Evolutionary conservation across 306 rosid genomes (phyloP).

Genomic region (Phaseolus lunatus): DNA sequence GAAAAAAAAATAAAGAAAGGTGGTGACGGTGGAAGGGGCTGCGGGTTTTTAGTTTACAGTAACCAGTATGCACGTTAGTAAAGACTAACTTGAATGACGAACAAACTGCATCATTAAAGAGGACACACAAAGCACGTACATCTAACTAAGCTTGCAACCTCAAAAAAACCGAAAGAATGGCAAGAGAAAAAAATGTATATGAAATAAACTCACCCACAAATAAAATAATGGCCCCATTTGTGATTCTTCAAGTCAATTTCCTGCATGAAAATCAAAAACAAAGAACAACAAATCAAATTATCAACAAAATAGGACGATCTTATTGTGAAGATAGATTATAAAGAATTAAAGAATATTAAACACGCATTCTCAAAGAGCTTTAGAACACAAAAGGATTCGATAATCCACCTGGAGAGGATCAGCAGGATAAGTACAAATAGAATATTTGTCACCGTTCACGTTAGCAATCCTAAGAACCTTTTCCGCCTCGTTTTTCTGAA

Average conservation of each 20-base stretch:
- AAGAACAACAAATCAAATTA: neutral
- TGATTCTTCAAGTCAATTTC: conserved; percentile 90
- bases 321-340: no score
- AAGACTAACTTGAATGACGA: no score
- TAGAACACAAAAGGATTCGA: neutral
- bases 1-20: no score
- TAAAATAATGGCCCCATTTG: conserved; percentile 97
- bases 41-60: no score
- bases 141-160: no score
- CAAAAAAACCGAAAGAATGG: neutral
- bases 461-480: conserved; percentile 75
- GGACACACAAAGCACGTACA: no score
- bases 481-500: conserved; percentile 60
- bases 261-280: conserved; percentile 49
- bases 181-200: neutral
- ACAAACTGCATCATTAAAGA: no score
- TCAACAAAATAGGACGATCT: conserved; percentile 36
- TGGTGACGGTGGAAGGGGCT: no score
- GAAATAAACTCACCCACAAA: conserved; percentile 78
- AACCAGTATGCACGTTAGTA: no score
- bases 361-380: neutral
- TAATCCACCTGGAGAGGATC: conserved; percentile 83
- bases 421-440: conserved; percentile 80
- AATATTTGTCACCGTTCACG: conserved; percentile 67
- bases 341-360: neutral